Evolutionary conservation across 1,284 basidiomycete species (phyloP), one percentile per base, ranked within the genome.

Genomic region (Clitocybe nebularis): DNA sequence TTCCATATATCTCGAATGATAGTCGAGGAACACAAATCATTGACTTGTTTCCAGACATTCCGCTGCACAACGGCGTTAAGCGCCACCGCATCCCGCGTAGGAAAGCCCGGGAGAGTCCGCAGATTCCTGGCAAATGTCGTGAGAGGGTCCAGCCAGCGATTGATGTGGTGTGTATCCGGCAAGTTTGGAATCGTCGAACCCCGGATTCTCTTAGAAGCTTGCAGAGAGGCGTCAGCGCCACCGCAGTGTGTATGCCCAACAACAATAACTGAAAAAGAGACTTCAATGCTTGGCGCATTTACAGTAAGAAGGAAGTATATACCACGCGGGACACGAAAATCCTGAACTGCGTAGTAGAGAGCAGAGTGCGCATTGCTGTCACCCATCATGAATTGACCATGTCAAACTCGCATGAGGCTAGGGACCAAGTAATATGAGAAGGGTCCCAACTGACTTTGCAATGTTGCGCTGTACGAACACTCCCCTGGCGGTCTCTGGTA

Each of bases 381-480:
- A 8, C 19, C 29, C 19, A 5, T 32, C 14, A 17, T 13, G 29
- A 32, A 14, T 32, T 14, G 29, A 17, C 29, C 19, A 32, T 32
- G 14, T 32, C 14, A 14, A 17, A 32, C 29, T 8, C 4, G 29
- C 19, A 4, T 14, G 29, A 32, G 5, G 29, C 19, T 7, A 32
- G 34, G n/a, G n/a, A n/a, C n/a, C n/a, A n/a, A n/a, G n/a, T 14
- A 36, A 14, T 20, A 23, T 20, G 17, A 11, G 22, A 36, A 9
- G 34, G 17, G 22, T 20, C 19, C 7, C 34, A 10, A 23, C 34
- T 21, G 34, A 36, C 34, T 36, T 36, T 36, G 34, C 34, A 8
- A 36, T 36, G 34, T 36, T 36, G 6, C 34, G 29, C 14, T 32
- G 29, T 13, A 32, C 29, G 19, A 32, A 32, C 14, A 32, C n/a